A percentile compares a stretch with the other conserved stretches of the same genome.
phyloP scores from a whole-genome alignment of 257 asterid species.

The Ehretia macrophylla region DNA sequence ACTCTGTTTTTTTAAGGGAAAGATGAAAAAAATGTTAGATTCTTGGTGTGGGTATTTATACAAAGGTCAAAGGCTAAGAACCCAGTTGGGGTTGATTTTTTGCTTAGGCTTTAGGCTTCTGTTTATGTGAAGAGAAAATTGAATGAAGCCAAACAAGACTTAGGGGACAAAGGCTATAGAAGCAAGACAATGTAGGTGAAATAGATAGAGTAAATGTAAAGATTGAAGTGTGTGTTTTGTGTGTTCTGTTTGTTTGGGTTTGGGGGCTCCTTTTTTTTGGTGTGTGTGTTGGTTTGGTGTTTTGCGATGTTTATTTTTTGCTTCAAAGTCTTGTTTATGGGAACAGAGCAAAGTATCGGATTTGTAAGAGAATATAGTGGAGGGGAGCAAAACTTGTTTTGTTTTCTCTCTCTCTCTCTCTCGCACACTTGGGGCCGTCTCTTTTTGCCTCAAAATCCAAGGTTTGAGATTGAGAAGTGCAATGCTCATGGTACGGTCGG shows the following conservation, averaged over 20 bases:
- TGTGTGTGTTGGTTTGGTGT: constrained; percentile 6
- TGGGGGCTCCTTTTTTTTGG: constrained; percentile 24
- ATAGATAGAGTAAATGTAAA: constrained; percentile 7
- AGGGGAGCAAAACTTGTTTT: constrained; percentile 18
- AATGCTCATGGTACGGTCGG: constrained; percentile 20
- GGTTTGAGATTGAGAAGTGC: constrained; percentile 29
- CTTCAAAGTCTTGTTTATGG: constrained; percentile 53
- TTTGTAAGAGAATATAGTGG: constrained; percentile 89
- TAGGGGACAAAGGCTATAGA: constrained; percentile 22
- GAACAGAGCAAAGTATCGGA: constrained; percentile 68
- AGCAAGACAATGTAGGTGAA: constrained; percentile 43
- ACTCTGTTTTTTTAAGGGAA: constrained; percentile 23
- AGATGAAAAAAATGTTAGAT: constrained; percentile 27
- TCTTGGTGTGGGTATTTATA: constrained; percentile 12
- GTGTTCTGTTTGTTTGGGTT: background rate
- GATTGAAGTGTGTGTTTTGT: background rate
- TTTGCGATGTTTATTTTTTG: constrained; percentile 15
- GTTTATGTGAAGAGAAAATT: constrained; percentile 8
- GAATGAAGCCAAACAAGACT: constrained; percentile 25
- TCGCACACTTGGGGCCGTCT: constrained; percentile 18
- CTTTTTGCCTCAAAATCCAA: constrained; percentile 26
- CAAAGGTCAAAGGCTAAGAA: constrained; percentile 24
- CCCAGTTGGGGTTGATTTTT: constrained; percentile 15
- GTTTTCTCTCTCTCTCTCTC: constrained; percentile 6
- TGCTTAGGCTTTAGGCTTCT: constrained; percentile 3